Evolutionary conservation across 345 rosid genomes (phyloP).

Genomic region (Heritiera littoralis): DNA sequence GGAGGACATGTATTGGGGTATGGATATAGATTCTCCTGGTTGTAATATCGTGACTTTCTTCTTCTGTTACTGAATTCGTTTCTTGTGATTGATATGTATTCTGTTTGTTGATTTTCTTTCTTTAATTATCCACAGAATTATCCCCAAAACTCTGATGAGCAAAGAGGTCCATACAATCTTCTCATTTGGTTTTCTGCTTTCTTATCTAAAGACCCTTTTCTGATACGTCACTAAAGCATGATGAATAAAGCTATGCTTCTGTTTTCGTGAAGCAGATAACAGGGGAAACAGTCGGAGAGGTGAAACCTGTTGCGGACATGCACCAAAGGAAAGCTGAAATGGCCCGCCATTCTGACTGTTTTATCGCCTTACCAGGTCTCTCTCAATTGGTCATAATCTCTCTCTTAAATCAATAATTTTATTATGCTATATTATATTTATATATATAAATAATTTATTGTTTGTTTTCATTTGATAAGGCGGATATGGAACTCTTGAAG

Average conservation of each 20-base stretch:
- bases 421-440: neutral
- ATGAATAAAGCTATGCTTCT: neutral
- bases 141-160: constrained; percentile 85
- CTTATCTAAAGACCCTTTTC: neutral
- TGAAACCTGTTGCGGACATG: constrained; percentile 57
- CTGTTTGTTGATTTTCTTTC: neutral
- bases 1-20: constrained; percentile 78
- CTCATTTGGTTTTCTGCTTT: neutral
- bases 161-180: constrained; percentile 61
- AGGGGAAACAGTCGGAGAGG: constrained; percentile 69
- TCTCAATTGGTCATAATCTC: neutral
- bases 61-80: neutral
- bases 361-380: constrained; percentile 60
- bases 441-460: neutral
- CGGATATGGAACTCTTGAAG: constrained; percentile 64
- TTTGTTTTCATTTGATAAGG: constrained; percentile 31
- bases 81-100: neutral
- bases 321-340: constrained; percentile 66
- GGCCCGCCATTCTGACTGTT: constrained; percentile 62
- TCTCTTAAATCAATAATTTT: neutral
- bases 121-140: constrained; percentile 49
- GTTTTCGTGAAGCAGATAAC: constrained; percentile 44
- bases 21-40: neutral
- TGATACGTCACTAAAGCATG: neutral
- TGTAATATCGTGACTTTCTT: neutral